These are phyloP conservation scores for Dendrobium huoshanense DNA, from an alignment of 106 monocot species.

Conservation along the genomic window DNA sequence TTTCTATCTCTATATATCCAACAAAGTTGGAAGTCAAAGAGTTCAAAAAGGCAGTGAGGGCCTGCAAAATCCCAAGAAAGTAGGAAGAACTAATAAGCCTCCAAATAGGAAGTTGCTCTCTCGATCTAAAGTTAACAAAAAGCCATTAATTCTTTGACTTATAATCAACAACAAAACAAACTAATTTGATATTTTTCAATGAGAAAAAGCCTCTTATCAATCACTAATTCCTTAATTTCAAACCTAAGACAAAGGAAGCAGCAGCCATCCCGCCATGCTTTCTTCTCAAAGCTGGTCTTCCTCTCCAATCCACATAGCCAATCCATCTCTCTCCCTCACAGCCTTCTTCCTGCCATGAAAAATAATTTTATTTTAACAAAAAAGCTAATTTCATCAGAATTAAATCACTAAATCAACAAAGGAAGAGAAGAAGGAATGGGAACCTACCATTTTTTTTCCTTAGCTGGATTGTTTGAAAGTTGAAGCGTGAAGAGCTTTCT, in stretches of 20 bases:
- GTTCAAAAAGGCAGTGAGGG: background rate
- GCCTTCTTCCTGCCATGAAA: conserved; percentile 35
- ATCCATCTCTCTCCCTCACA: conserved; percentile 46
- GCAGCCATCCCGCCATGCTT: conserved; percentile 81
- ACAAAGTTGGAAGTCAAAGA: background rate
- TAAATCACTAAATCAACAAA: background rate
- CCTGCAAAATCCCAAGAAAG: background rate
- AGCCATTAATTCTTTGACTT: background rate
- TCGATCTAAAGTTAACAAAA: too few species aligned
- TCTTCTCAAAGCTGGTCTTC: conserved; percentile 48
- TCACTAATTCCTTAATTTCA: background rate
- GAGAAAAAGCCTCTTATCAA: background rate
- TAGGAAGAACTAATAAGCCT: background rate
- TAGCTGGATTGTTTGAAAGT: background rate
- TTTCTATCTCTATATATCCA: background rate
- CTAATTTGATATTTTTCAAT: background rate
- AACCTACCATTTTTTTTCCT: background rate
- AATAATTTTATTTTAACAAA: background rate
- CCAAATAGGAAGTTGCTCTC: too few species aligned
- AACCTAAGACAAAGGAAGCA: conserved; percentile 68
- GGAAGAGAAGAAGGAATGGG: background rate
- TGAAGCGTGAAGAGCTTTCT: background rate
- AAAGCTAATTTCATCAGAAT: background rate
- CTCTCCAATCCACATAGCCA: conserved; percentile 88
- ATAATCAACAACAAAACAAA: background rate